Percentiles rank a stretch among this genome's conserved stretches.
These are phyloP conservation scores for Chaetomium sp. DNA, from an alignment of 2,329 filamentous ascomycete species.

Conservation along the genomic window DNA sequence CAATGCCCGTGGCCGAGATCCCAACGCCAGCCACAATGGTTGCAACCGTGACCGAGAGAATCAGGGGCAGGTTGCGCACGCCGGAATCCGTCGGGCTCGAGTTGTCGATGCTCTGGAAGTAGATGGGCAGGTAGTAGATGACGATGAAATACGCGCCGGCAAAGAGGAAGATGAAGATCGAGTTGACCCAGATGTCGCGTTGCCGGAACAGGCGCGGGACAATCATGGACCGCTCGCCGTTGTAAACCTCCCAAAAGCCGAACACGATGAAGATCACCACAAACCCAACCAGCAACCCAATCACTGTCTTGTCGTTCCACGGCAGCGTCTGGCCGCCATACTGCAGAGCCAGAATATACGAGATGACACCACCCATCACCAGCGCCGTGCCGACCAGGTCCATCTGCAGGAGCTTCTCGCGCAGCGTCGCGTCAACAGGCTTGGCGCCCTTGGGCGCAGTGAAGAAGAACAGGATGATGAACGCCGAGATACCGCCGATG, in stretches of 20 bases:
- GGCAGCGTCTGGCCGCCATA: constrained; percentile 35
- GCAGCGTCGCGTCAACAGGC: constrained; percentile 27
- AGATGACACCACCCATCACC: constrained; percentile 34
- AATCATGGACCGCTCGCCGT: constrained; percentile 34
- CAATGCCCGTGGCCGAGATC: constrained; percentile 26
- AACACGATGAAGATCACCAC: constrained; percentile 25
- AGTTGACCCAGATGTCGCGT: constrained; percentile 28
- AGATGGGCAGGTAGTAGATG: constrained; percentile 36
- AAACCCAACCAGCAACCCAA: constrained; percentile 33
- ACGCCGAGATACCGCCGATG: constrained; percentile 18
- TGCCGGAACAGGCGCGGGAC: constrained; percentile 29
- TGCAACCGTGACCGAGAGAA: constrained; percentile 23
- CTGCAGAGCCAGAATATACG: constrained; percentile 39
- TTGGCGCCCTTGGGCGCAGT: constrained; percentile 30
- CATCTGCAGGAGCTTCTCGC: constrained; percentile 37
- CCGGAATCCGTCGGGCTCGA: constrained; percentile 30
- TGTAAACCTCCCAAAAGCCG: constrained; percentile 28
- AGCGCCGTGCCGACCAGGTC: constrained; percentile 34
- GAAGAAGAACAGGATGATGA: constrained; percentile 26
- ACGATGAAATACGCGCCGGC: constrained; percentile 32
- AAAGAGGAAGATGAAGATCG: constrained; percentile 30
- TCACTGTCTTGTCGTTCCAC: constrained; percentile 32
- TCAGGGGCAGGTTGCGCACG: constrained; percentile 33
- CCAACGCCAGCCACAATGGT: constrained; percentile 22
- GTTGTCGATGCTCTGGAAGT: constrained; percentile 36